Conservation (phyloP, 305 asterid species). For the Lippia alba region DNA sequence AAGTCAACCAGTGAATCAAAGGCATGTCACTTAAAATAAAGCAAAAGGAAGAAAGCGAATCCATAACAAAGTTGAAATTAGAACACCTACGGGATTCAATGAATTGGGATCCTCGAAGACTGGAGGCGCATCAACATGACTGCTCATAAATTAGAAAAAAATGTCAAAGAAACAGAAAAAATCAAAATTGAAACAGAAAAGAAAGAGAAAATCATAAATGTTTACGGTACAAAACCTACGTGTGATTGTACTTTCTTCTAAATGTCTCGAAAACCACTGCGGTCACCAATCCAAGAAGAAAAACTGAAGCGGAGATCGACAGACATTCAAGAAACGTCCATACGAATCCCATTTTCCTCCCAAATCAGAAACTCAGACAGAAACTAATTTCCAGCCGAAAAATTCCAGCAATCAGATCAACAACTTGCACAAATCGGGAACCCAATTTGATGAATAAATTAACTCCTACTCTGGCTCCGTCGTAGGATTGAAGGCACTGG, state of each 20-base stretch:
- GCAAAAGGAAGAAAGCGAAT: not conserved
- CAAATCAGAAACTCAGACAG: slow-evolving; percentile 11
- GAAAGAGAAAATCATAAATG: not conserved
- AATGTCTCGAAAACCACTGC: slow-evolving; percentile 63
- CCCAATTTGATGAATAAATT: slow-evolving; percentile 11
- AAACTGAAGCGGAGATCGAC: slow-evolving; percentile 50
- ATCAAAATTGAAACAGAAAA: slow-evolving; percentile 1
- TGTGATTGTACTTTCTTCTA: slow-evolving; percentile 67
- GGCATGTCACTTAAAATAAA: not conserved
- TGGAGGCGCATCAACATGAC: slow-evolving; percentile 82
- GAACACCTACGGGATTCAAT: slow-evolving; percentile 56
- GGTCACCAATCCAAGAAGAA: slow-evolving; percentile 53
- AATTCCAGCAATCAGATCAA: not conserved
- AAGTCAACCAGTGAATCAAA: not conserved
- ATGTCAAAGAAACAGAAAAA: slow-evolving; percentile 13
- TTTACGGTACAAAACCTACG: slow-evolving; percentile 47
- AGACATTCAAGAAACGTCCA: slow-evolving; percentile 60
- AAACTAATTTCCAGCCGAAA: not conserved
- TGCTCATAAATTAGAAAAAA: slow-evolving; percentile 35
- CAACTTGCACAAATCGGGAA: slow-evolving; percentile 20
- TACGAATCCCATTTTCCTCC: slow-evolving; percentile 53
- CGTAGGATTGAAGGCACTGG: slow-evolving; percentile 28
- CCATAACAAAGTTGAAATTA: slow-evolving; percentile 7
- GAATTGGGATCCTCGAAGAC: slow-evolving; percentile 91
- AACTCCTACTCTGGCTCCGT: slow-evolving; percentile 25